These are phyloP conservation scores for Fusarium sp. DNA, from an alignment of 2,329 filamentous ascomycete species.

Conservation along the genomic window DNA sequence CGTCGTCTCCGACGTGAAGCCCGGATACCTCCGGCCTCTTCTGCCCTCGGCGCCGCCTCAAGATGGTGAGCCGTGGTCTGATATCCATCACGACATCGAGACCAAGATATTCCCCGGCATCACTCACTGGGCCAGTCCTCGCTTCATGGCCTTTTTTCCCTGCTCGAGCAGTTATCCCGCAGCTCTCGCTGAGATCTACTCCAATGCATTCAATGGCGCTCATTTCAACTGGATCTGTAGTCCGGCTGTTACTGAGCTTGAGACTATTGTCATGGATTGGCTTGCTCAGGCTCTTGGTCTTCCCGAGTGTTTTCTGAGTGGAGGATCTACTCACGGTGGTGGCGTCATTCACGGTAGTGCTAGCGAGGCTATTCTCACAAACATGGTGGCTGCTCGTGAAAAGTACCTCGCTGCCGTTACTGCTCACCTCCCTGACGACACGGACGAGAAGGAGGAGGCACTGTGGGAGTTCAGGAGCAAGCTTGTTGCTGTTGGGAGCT, in stretches of 20 bases:
- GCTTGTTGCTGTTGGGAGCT: constrained; percentile 83
- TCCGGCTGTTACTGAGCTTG: constrained; percentile 90
- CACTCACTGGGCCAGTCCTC: constrained; percentile 94
- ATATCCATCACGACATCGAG: constrained; percentile 87
- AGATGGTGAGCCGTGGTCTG: constrained; percentile 78
- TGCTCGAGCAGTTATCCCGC: constrained; percentile 84
- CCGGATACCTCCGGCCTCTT: constrained; percentile 86
- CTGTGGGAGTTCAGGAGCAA: constrained; percentile 65
- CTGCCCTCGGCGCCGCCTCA: constrained; percentile 76
- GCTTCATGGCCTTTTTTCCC: constrained; percentile 97
- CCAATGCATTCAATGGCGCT: constrained; percentile 86
- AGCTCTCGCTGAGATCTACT: constrained; percentile 94
- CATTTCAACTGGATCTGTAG: constrained; percentile 98
- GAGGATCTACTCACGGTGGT: constrained; percentile 77
- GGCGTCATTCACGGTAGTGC: constrained; percentile 96
- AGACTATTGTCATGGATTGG: constrained; percentile 95
- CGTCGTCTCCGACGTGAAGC: constrained; percentile 82
- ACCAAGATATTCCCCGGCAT: constrained; percentile 89
- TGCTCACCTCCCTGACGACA: constrained; percentile 59
- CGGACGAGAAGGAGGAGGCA: constrained; percentile 76
- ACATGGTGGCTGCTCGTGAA: constrained; percentile 89
- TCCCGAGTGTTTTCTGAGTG: constrained; percentile 79
- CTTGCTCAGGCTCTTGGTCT: constrained; percentile 80
- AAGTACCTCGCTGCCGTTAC: constrained; percentile 75
- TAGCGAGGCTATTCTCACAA: constrained; percentile 86